A percentile compares a stretch with the other conserved stretches of the same genome.
phyloP scores from a whole-genome alignment of 2,329 filamentous ascomycete genomes.

The Aureobasidium sp. region DNA sequence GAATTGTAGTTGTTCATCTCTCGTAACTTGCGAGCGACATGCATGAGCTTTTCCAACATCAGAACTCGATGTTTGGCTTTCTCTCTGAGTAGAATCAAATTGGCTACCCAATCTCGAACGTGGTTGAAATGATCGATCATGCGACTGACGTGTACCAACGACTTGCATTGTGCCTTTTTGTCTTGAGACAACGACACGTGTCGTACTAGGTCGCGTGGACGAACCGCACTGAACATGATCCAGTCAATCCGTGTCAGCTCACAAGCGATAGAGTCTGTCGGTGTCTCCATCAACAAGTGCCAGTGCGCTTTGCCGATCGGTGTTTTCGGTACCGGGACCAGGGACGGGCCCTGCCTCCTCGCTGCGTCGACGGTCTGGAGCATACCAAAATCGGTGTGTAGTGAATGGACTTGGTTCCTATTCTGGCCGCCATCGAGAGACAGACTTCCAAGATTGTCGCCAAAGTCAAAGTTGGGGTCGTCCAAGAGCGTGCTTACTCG shows the following conservation, averaged over 20 bases:
- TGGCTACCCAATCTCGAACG: slow-evolving; percentile 46
- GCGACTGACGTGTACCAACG: slow-evolving; percentile 78
- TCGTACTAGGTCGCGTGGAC: slow-evolving; percentile 83
- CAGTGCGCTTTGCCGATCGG: slow-evolving; percentile 78
- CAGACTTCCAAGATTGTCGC: slow-evolving; percentile 23
- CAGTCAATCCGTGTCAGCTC: slow-evolving; percentile 95
- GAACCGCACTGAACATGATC: slow-evolving; percentile 95
- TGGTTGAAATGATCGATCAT: slow-evolving; percentile 78
- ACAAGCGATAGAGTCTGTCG: slow-evolving; percentile 75
- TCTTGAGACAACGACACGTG: slow-evolving; percentile 61
- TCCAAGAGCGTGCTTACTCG: slow-evolving; percentile 27
- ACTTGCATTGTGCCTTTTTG: slow-evolving; percentile 52
- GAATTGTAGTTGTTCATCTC: slow-evolving; percentile 96
- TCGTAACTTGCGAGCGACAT: slow-evolving; percentile 71
- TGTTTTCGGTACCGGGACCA: slow-evolving; percentile 61
- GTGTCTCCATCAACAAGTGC: slow-evolving; percentile 78
- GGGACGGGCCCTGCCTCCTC: slow-evolving; percentile 62
- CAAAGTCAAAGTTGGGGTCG: slow-evolving; percentile 23
- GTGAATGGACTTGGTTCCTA: not conserved
- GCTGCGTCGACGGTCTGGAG: slow-evolving; percentile 55
- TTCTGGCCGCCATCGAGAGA: slow-evolving; percentile 16
- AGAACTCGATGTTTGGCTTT: slow-evolving; percentile 91
- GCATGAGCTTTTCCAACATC: slow-evolving; percentile 94
- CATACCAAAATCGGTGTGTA: slow-evolving; percentile 7
- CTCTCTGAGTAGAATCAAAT: slow-evolving; percentile 65